Conservation (phyloP, 768 basidiomycete genomes). For the Clavulina sp. region DNA sequence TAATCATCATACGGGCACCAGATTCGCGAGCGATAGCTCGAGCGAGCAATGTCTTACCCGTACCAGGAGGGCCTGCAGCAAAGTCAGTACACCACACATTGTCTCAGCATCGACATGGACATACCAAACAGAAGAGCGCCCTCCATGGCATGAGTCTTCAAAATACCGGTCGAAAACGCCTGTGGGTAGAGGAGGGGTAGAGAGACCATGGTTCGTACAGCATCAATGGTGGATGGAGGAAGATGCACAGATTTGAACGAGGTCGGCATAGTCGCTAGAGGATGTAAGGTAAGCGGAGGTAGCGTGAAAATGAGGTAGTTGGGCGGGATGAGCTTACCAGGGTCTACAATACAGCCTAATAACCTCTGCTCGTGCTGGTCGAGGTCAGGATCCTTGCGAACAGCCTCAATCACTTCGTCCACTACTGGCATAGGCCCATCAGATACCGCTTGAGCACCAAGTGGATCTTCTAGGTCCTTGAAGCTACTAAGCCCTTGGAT, state of each 20-base stretch:
- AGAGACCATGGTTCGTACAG: constrained; percentile 80
- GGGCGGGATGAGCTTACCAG: constrained; percentile 28
- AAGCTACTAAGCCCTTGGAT: constrained; percentile 32
- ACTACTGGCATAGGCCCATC: constrained; percentile 6
- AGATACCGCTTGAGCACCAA: constrained; percentile 15
- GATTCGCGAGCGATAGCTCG: constrained; percentile 86
- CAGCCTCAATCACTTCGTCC: constrained; percentile 59
- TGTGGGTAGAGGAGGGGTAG: constrained; percentile 71
- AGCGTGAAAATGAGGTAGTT: not conserved
- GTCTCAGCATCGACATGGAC: not conserved
- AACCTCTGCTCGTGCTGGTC: constrained; percentile 69
- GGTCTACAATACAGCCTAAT: constrained; percentile 71
- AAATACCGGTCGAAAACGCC: constrained; percentile 75
- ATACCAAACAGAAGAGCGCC: constrained; percentile 70
- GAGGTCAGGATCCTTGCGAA: constrained; percentile 60
- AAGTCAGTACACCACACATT: not conserved
- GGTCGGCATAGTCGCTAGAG: constrained; percentile 52
- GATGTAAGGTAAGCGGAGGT: not conserved
- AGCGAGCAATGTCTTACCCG: constrained; percentile 81
- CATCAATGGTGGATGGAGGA: constrained; percentile 75
- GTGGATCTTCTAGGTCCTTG: constrained; percentile 21
- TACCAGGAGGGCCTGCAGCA: constrained; percentile 35
- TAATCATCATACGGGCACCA: constrained; percentile 79
- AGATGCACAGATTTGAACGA: constrained; percentile 80
- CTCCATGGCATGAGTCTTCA: constrained; percentile 82